Conservation (phyloP, 257 asterid species). For the Rubia yunnanensis region DNA sequence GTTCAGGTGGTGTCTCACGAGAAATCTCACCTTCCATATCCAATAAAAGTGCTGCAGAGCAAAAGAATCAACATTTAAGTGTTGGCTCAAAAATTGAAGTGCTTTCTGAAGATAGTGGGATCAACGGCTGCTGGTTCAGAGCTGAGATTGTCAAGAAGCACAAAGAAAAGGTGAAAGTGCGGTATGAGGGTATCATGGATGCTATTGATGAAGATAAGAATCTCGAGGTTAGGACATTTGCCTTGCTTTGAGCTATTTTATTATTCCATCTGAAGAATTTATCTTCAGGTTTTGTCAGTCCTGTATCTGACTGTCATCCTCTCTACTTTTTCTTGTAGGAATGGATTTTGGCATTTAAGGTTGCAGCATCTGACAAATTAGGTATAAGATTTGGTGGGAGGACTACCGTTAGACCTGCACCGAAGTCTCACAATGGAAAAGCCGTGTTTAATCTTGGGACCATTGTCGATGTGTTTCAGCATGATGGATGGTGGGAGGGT, state of each 20-base stretch:
- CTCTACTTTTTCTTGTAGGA: conserved; percentile 33
- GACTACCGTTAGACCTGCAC: conserved; percentile 48
- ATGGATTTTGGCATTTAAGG: conserved; percentile 60
- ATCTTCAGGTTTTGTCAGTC: background rate
- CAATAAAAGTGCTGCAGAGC: conserved; percentile 10
- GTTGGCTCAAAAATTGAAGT: conserved; percentile 73
- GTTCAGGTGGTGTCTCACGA: background rate
- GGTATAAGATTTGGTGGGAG: conserved; percentile 59
- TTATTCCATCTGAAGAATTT: background rate
- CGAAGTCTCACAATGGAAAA: conserved; percentile 10
- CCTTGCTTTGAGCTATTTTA: background rate
- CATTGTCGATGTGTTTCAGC: conserved; percentile 75
- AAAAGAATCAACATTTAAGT: conserved; percentile 20
- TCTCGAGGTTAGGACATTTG: conserved; percentile 45
- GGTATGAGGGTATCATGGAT: conserved; percentile 65
- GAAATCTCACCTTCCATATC: conserved; percentile 15
- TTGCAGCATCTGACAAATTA: conserved; percentile 43
- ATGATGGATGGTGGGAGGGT: conserved; percentile 98
- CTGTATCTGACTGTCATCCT: background rate
- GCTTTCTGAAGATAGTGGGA: conserved; percentile 79
- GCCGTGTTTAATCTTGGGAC: conserved; percentile 35
- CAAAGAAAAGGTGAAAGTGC: conserved; percentile 65
- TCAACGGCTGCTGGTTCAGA: conserved; percentile 91
- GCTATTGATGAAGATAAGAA: conserved; percentile 56
- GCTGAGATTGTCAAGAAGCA: conserved; percentile 57